A percentile compares a stretch with the other conserved stretches of the same genome.
Evolutionary conservation across 345 rosid species (phyloP).

Genomic region (Rhodamnia rubescens): DNA sequence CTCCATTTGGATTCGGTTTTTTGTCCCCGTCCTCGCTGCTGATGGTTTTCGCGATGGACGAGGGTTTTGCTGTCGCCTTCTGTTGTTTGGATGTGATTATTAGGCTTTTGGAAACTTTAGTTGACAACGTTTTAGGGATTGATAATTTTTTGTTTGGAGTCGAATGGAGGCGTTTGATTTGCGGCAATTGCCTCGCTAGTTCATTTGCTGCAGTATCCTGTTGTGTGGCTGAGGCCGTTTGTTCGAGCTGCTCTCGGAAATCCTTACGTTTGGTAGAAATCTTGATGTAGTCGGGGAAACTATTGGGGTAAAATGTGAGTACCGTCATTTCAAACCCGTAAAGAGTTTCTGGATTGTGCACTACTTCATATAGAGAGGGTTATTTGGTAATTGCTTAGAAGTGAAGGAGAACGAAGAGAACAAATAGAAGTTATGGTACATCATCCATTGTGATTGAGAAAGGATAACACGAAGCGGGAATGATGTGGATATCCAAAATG

Average conservation of each 20-base stretch:
- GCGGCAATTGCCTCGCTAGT: background rate
- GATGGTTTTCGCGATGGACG: background rate
- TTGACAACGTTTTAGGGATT: background rate
- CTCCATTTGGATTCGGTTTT: background rate
- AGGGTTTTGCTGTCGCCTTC: background rate
- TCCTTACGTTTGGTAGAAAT: background rate
- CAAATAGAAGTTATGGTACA: background rate
- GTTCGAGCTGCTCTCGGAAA: background rate
- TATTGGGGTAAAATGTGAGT: background rate
- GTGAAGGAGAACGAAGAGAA: background rate
- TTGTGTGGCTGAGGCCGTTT: background rate
- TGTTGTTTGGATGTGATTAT: background rate
- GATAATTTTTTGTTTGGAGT: background rate
- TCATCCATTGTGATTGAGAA: background rate
- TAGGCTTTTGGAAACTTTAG: background rate
- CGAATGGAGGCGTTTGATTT: background rate
- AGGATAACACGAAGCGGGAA: background rate
- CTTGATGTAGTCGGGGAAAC: background rate
- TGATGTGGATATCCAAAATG: background rate
- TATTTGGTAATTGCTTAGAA: background rate
- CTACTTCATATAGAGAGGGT: background rate
- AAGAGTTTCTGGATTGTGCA: background rate
- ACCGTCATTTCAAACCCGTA: background rate
- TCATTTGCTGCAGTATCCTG: background rate
- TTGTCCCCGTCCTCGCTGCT: background rate